Evolutionary conservation across 495 filamentous ascomycete species (phyloP), one percentile per base, ranked within the genome.

Genomic region (Podospora australis): DNA sequence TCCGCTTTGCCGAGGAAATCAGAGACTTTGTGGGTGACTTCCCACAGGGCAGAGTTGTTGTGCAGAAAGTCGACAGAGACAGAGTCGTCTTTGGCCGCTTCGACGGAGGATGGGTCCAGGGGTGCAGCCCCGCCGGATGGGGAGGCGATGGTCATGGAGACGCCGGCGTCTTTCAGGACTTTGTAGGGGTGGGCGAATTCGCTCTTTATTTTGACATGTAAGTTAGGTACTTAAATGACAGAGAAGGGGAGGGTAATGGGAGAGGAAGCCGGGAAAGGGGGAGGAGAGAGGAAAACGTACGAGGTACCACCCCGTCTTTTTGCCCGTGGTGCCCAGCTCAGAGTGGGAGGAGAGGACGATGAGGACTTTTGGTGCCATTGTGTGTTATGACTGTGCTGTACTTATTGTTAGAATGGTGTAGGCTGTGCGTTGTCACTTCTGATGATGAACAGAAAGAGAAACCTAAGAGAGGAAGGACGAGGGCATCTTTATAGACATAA

Each of bases 111-210:
- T 1, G 74, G 80, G 64, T 87, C 84, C 0, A 90, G 75, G 0
- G 84, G 82, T 1, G 84, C 81, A 19, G 65, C 70, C 50, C 86
- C 84, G 46, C 86, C 86, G 4, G 67, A 65, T 1, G 86, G 86
- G 1, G 83, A 87, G 48, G 83, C 83, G 20, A 86, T 68, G 28
- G 70, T 73, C 13, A 88, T 63, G 16, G 77, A 64, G 47, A 68
- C 62, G 53, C 80, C 71, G n/a, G 70, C 66, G 14, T 68, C 52
- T 0, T 41, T 39, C 26, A 88, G 72, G 39, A 79, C 70, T 52
- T 81, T 60, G 58, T 81, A 80, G 2, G 84, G 82, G 62, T 88
- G 84, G 21, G 85, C 77, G 54, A 88, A 75, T 55, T 89, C 85
- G 45, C 85, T n/a, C n/a, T 78, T 81, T 48, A n/a, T 48, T 24